Conservation (phyloP, 345 rosid species). For the Eutrema japonicum region DNA sequence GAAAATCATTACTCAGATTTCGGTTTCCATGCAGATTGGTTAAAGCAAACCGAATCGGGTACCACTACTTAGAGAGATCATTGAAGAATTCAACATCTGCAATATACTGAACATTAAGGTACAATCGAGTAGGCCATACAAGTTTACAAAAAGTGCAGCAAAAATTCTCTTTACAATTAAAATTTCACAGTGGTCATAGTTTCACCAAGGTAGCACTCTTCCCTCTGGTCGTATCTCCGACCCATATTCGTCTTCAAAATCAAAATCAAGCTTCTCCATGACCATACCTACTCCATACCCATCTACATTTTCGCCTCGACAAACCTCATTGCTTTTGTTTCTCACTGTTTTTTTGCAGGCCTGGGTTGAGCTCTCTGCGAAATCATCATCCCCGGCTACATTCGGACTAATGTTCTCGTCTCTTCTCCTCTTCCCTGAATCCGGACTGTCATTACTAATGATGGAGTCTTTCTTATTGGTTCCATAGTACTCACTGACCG, state of each 20-base stretch:
- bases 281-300: slow-evolving; percentile 36
- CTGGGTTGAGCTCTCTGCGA: slow-evolving; percentile 63
- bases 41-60: background rate
- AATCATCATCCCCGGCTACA: slow-evolving; percentile 56
- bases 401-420: slow-evolving; percentile 46
- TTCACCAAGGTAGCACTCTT: slow-evolving; percentile 47
- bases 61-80: background rate
- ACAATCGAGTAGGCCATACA: background rate
- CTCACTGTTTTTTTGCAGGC: slow-evolving; percentile 63
- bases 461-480: slow-evolving; percentile 53
- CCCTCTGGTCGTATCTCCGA: slow-evolving; percentile 42
- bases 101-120: slow-evolving; percentile 13
- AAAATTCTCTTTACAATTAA: slow-evolving; percentile 7
- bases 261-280: slow-evolving; percentile 36
- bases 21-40: background rate
- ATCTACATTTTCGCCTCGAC: slow-evolving; percentile 22
- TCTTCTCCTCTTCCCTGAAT: slow-evolving; percentile 81
- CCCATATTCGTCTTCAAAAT: slow-evolving; percentile 35
- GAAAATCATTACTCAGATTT: background rate
- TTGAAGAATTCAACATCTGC: slow-evolving; percentile 7
- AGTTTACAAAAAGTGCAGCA: slow-evolving; percentile 7
- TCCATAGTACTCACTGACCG: slow-evolving; percentile 60
- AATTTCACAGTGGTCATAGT: slow-evolving; percentile 22
- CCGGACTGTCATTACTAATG: slow-evolving; percentile 66
- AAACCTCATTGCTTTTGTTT: slow-evolving; percentile 35